phyloP scores from a whole-genome alignment of 192 early-diverging fungal genomes.

The Thamnidium elegans region DNA sequence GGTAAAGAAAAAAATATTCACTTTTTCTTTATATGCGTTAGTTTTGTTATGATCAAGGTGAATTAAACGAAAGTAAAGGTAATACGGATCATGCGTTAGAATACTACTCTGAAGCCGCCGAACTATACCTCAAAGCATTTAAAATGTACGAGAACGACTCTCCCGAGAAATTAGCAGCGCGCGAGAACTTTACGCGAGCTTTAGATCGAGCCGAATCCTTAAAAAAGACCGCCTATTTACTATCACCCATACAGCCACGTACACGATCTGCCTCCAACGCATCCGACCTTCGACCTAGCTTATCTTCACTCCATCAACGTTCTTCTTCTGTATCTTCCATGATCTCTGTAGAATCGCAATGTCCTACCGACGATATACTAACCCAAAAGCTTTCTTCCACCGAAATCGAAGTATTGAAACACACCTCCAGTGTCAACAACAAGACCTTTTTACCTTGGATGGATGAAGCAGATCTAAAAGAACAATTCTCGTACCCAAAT shows the following conservation, averaged over 20 bases:
- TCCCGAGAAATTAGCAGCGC: constrained; percentile 13
- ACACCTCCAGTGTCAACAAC: constrained; percentile 70
- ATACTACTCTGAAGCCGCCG: constrained; percentile 48
- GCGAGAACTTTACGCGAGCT: constrained; percentile 29
- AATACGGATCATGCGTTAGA: constrained; percentile 46
- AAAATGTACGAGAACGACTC: constrained; percentile 31
- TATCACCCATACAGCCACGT: background rate
- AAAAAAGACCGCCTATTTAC: constrained; percentile 23
- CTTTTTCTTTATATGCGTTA: background rate
- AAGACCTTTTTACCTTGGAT: constrained; percentile 75
- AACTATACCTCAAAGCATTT: constrained; percentile 43
- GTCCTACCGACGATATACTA: constrained; percentile 16
- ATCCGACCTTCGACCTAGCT: background rate
- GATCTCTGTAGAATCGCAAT: background rate
- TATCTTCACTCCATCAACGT: background rate
- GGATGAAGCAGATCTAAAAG: constrained; percentile 55
- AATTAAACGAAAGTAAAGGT: constrained; percentile 38
- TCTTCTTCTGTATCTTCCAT: background rate
- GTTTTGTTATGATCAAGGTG: constrained; percentile 27
- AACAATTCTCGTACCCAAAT: constrained; percentile 51
- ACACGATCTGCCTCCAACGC: constrained; percentile 9
- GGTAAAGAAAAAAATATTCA: background rate
- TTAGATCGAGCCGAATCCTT: constrained; percentile 46
- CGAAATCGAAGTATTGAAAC: constrained; percentile 62
- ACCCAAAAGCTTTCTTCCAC: constrained; percentile 31